These are phyloP conservation scores for Buxus sempervirens DNA, from an alignment of 164 flowering plant species.

Conservation along the genomic window DNA sequence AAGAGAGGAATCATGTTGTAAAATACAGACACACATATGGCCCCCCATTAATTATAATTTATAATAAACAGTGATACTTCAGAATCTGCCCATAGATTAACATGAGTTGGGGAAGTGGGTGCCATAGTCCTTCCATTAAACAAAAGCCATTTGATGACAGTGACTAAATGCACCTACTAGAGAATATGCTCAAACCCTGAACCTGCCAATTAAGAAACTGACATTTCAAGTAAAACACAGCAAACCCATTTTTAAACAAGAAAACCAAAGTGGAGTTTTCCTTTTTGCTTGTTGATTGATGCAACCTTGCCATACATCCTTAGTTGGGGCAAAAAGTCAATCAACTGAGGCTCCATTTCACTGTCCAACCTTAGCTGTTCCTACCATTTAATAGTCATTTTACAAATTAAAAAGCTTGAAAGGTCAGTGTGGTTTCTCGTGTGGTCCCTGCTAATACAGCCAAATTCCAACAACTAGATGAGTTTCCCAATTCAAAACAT, in stretches of 20 bases:
- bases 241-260: neutral
- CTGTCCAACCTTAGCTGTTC: slow-evolving; percentile 28
- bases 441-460: slow-evolving; percentile 20
- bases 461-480: slow-evolving; percentile 4
- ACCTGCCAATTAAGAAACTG: neutral
- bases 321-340: slow-evolving; percentile 2
- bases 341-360: slow-evolving; percentile 12
- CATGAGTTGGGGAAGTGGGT: neutral
- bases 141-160: neutral
- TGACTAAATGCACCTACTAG: neutral
- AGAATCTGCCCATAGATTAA: neutral
- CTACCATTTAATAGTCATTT: slow-evolving; percentile 5
- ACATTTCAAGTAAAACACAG: neutral
- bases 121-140: no score
- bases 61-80: neutral
- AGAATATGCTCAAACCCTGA: neutral
- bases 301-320: neutral
- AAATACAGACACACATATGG: neutral
- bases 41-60: neutral
- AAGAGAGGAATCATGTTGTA: no score
- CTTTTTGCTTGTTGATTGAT: neutral
- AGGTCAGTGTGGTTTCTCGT: neutral
- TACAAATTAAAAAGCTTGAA: slow-evolving; percentile 10
- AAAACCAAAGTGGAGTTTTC: neutral
- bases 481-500: slow-evolving; percentile 4